Percentiles rank a stretch among this genome's conserved stretches.
These are phyloP conservation scores for Plasmodium chabaudi DNA, from an alignment of 169 alveolate genomes.

Conservation along the genomic window DNA sequence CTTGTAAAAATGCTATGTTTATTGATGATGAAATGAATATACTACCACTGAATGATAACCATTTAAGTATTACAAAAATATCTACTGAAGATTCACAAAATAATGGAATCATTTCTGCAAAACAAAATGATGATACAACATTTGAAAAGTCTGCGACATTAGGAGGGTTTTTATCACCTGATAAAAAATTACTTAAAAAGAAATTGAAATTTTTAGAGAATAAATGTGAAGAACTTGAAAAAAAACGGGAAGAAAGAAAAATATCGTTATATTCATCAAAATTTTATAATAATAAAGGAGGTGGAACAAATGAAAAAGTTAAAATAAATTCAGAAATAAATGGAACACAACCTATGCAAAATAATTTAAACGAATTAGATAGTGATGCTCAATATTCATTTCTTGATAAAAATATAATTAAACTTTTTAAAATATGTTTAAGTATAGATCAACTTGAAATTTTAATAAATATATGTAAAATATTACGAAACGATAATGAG, in stretches of 20 bases:
- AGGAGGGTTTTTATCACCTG: conserved; percentile 53
- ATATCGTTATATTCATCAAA: conserved; percentile 38
- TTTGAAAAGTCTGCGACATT: conserved; percentile 20
- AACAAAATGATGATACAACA: neutral
- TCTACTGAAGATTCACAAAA: neutral
- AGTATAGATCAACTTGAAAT: conserved; percentile 63
- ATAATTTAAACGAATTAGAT: too few relatives aligned
- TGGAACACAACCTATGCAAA: neutral
- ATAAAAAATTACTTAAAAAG: conserved; percentile 12
- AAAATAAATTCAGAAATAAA: neutral
- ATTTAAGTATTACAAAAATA: conserved; percentile 41
- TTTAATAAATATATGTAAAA: conserved; percentile 47
- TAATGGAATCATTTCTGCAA: conserved; percentile 11
- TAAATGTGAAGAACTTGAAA: conserved; percentile 83
- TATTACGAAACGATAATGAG: conserved; percentile 61
- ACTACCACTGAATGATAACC: conserved; percentile 92
- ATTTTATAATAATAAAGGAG: neutral
- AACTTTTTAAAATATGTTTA: conserved; percentile 34
- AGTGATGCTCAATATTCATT: neutral
- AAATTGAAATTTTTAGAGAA: conserved; percentile 9
- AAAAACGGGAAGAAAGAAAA: conserved; percentile 60
- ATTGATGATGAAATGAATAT: conserved; percentile 99
- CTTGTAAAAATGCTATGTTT: conserved; percentile 93
- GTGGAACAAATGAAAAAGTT: neutral
- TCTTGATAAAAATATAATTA: conserved; percentile 26